These are phyloP conservation scores for Glebionis coronaria DNA, from an alignment of 129 eudicot genomes.

Conservation along the genomic window DNA sequence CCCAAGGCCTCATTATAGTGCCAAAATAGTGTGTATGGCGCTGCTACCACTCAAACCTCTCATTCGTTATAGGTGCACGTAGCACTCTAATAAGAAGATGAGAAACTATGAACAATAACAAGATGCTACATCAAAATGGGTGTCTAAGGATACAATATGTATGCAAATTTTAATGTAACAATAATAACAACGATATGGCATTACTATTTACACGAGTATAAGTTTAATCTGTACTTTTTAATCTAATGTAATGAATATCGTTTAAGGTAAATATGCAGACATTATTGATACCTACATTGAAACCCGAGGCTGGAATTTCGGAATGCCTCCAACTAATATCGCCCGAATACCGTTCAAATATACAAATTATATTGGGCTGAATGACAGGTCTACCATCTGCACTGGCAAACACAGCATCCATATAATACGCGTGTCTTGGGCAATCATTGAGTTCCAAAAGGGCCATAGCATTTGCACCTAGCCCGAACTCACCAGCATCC, in stretches of 20 bases:
- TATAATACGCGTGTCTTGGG: slow-evolving; percentile 42
- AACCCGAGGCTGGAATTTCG: slow-evolving; percentile 33
- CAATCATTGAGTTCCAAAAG: slow-evolving; percentile 53
- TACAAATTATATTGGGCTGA: slow-evolving; percentile 42
- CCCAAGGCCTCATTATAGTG: no score
- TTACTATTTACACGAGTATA: no score
- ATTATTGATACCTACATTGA: slow-evolving; percentile 31
- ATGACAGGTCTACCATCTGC: slow-evolving; percentile 41
- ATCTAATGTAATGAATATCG: neutral
- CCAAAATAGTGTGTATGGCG: no score
- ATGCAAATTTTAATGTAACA: no score
- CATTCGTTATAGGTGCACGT: no score
- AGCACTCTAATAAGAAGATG: neutral
- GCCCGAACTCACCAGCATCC: slow-evolving; percentile 68
- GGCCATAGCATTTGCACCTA: slow-evolving; percentile 50
- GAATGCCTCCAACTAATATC: slow-evolving; percentile 62
- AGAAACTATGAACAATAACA: no score
- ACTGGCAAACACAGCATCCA: slow-evolving; percentile 49
- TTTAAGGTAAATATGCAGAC: neutral
- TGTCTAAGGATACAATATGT: no score
- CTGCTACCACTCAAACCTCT: no score
- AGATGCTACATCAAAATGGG: no score
- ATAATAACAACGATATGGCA: no score
- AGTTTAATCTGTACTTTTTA: no score
- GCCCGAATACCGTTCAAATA: slow-evolving; percentile 52